Conservation (phyloP, 495 filamentous ascomycete genomes). For the Podospora didyma region DNA sequence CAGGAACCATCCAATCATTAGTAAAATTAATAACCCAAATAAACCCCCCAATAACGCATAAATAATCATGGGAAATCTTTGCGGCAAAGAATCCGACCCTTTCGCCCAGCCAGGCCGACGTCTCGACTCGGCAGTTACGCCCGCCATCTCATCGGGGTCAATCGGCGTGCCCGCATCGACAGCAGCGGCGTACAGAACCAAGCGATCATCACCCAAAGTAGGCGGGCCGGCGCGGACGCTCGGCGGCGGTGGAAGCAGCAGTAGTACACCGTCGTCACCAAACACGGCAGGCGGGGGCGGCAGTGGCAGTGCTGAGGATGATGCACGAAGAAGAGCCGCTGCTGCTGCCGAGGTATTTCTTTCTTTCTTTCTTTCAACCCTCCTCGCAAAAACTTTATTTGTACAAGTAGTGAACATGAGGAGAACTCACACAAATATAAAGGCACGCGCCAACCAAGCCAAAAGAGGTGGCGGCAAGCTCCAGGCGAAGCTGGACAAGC, state of each 20-base stretch:
- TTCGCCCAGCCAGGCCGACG: conserved; percentile 64
- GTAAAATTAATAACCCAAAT: too few relatives aligned
- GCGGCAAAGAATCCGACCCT: conserved; percentile 56
- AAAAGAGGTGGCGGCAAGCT: conserved; percentile 53
- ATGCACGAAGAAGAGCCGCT: conserved; percentile 58
- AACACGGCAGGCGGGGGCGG: not conserved
- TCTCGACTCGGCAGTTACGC: conserved; percentile 47
- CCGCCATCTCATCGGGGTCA: conserved; percentile 29
- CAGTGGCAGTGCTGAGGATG: conserved; percentile 23
- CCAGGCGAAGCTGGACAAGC: conserved; percentile 55
- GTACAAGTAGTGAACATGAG: not conserved
- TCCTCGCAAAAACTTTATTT: not conserved
- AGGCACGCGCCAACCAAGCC: conserved; percentile 43
- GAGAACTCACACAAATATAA: not conserved
- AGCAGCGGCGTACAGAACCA: conserved; percentile 17
- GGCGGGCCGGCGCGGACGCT: conserved; percentile 54
- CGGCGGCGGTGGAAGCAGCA: conserved; percentile 32
- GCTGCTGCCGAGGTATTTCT: conserved; percentile 61
- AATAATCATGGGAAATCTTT: conserved; percentile 75
- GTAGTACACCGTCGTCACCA: not conserved
- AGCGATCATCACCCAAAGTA: conserved; percentile 36
- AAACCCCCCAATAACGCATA: too few relatives aligned
- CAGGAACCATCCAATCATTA: too few relatives aligned
- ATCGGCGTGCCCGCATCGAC: conserved; percentile 31
- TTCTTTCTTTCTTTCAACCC: not conserved